A percentile compares a stretch with the other conserved stretches of the same genome.
phyloP scores from a whole-genome alignment of 2,329 filamentous ascomycete species.

The Fusarium equiseti region DNA sequence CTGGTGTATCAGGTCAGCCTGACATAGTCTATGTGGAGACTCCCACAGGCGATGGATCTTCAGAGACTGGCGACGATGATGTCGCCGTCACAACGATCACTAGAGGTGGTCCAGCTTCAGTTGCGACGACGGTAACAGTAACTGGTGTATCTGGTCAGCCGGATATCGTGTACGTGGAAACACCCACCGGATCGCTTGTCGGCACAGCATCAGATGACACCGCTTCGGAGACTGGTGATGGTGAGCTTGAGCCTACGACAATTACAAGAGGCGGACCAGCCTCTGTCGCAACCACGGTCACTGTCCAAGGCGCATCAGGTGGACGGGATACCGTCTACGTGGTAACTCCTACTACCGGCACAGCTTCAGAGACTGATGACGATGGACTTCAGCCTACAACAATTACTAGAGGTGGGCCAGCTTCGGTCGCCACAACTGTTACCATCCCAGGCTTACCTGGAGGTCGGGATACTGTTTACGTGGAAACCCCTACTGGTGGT shows the following conservation, averaged over 20 bases:
- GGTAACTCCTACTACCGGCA: not conserved
- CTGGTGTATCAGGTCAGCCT: too few relatives aligned
- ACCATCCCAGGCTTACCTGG: too few relatives aligned
- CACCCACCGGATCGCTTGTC: not conserved
- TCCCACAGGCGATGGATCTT: too few relatives aligned
- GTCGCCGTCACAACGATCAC: too few relatives aligned
- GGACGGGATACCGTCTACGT: not conserved
- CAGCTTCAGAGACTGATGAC: not conserved
- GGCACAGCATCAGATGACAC: rapidly evolving
- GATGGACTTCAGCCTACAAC: not conserved
- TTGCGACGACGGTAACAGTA: not conserved
- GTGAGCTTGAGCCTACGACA: not conserved
- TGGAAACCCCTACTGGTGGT: not conserved
- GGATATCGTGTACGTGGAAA: slow-evolving; percentile 5
- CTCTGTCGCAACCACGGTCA: not conserved
- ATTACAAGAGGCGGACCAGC: slow-evolving; percentile 8
- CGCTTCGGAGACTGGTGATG: not conserved
- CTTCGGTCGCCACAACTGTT: not conserved
- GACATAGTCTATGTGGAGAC: too few relatives aligned
- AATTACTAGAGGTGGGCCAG: not conserved
- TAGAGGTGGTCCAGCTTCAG: slow-evolving; percentile 5
- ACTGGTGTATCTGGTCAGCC: slow-evolving; percentile 3
- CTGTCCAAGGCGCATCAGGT: not conserved
- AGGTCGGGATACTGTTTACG: not conserved
- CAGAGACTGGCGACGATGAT: too few relatives aligned